A percentile compares a stretch with the other conserved stretches of the same genome.
Conservation (phyloP, 2,329 filamentous ascomycete species). For the Atkinsonella hypoxylon region DNA sequence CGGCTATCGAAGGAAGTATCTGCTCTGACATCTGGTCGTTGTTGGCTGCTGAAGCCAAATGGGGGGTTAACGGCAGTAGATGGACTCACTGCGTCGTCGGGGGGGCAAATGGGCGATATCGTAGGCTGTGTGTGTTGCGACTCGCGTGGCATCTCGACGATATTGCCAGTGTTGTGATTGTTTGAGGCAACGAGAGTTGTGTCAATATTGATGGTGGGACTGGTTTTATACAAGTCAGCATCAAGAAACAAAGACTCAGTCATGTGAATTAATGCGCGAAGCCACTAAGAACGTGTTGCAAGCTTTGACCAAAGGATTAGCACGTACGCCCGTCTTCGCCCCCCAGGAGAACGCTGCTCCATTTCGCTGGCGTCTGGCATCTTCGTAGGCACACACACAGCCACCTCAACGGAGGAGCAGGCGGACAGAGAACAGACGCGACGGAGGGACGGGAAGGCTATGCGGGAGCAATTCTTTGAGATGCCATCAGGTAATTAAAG, state of each 20-base stretch:
- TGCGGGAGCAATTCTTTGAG: constrained; percentile 2
- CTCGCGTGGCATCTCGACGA: constrained; percentile 19
- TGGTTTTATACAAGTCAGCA: constrained; percentile 12
- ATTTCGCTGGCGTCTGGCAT: constrained; percentile 13
- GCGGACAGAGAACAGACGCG: constrained; percentile 1
- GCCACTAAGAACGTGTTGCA: neutral
- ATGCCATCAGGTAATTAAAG: neutral
- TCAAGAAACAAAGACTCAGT: neutral
- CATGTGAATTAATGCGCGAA: neutral
- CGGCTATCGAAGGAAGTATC: constrained; percentile 53
- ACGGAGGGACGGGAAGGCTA: constrained; percentile 4
- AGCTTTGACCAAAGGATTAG: neutral
- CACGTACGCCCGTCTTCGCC: constrained; percentile 29
- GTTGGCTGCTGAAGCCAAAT: constrained; percentile 14
- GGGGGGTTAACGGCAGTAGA: constrained; percentile 21
- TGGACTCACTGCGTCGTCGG: constrained; percentile 30
- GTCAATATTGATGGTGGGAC: constrained; percentile 44
- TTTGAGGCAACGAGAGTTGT: constrained; percentile 29
- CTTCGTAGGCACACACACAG: constrained; percentile 9
- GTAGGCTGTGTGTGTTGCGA: constrained; percentile 5
- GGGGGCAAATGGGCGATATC: constrained; percentile 23
- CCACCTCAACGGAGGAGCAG: constrained; percentile 10
- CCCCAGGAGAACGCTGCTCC: constrained; percentile 10
- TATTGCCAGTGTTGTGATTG: constrained; percentile 14
- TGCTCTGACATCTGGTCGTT: constrained; percentile 33